Base-by-base conservation (phyloP, 2,329 filamentous ascomycete species). In the Beauveria rudraprayagi region DNA sequence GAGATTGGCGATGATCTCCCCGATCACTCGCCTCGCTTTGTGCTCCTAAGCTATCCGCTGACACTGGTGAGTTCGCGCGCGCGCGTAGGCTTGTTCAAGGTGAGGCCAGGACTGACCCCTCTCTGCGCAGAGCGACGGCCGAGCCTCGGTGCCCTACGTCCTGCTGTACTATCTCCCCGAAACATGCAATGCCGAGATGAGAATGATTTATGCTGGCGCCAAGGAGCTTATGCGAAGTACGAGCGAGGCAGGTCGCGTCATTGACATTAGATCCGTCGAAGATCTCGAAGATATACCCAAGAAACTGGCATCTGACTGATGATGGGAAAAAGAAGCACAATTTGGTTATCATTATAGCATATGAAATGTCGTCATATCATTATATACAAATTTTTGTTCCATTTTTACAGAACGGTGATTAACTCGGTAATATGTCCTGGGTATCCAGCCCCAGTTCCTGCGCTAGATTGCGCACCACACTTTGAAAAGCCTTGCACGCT, bases 201-300 rank as follows among this genome's bases (percentile, higher is more conserved):
- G 91, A 67, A 97, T 97, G 94, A 79, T 94, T 71, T 99, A 97
- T 73, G 94, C 94, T 34, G 90, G 92, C 44, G 94, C 94, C 48
- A 96, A 97, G 76, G 94, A 99, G 77, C 76, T 97, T 73, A 92
- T 97, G 88, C 86, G 92, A 65, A 96, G 91, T 71, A 95, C 91
- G 60, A 90, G 90, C 62, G 92, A 97, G 77, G 92, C 92, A n/a
- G 88, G 89, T 59, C 85, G 84, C 67, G 88, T 97, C 28, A 84
- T 99, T 64, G 93, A 97, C 74, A 85, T 97, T 54, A 85, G 90
- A 67, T 86, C 83, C 22, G 82, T 83, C 3, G 91, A 96, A 60
- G 93, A 97, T 60, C 71, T 97, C 67, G 86, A 90, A 66, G 86
- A 88, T n/a, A 86, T 97, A 64, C 90, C 92, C 61, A 78, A 83